Base-by-base conservation (phyloP, 2,329 filamentous ascomycete species). In the Pseudonectria foliicola region DNA sequence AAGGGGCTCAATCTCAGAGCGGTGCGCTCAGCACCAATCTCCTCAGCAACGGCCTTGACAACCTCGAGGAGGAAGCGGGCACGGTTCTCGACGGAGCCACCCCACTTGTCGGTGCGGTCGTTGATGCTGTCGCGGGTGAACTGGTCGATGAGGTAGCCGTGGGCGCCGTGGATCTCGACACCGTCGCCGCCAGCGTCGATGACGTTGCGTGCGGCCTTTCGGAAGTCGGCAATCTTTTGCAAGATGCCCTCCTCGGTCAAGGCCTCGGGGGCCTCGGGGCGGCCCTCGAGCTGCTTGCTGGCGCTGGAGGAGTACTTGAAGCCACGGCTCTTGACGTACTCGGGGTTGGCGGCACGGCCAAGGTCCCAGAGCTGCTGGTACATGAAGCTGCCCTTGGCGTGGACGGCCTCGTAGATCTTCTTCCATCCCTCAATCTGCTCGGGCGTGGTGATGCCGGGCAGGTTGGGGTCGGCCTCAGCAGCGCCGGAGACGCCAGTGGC, bases 101-200 rank as follows among this genome's bases (percentile, higher is more conserved):
- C 74, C 50, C 75, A 77, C 26, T 59, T 48, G 48, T 77, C 74
- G 1, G 66, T 73, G 15, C 73, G 60, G 29, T 61, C 57, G 45
- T 77, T 77, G 35, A 63, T 61, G 3, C 63, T 63, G 10, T 67
- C 61, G 13, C 66, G 71, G 0, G 74, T 64, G 56, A 83, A 84
- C 37, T 80, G 75, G 35, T 79, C 76, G n/a, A 77, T 58, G 1
- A 84, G 61, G 44, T 81, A 82, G 1, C 77, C 74, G 42, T 79
- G 75, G 3, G 73, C 72, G 4, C 56, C 67, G 13, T 71, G 65
- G 3, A 68, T 57, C 49, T 87, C 82, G 36, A 86, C 76, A 7
- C 77, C 79, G 50, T 90, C 84, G 28, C 81, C 80, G 0, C 85
- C 84, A 13, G 70, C 68, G 11, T 75, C 56, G 4, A 85, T 53